Evolutionary conservation across 371 early-diverging fungal species (phyloP).

Genomic region (Mucor sp.): DNA sequence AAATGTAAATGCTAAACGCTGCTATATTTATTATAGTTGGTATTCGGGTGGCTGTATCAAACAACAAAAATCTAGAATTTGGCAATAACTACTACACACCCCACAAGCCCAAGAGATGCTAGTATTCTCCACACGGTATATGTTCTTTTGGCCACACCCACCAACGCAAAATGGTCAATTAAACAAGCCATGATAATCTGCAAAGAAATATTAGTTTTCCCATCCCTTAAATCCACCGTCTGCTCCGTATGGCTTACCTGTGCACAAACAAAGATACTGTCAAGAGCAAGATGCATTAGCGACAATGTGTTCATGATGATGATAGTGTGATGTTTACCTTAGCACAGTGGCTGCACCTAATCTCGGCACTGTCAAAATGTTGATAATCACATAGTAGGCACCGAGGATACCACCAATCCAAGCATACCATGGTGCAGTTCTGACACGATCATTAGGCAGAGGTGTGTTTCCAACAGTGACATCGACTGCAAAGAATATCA

Average conservation of each 20-base stretch:
- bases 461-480: conserved; percentile 23
- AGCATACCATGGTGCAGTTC: conserved; percentile 34
- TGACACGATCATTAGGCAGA: conserved; percentile 20
- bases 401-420: conserved; percentile 51
- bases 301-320: neutral
- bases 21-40: neutral
- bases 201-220: neutral
- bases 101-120: conserved; percentile 51
- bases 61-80: conserved; percentile 9
- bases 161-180: conserved; percentile 49
- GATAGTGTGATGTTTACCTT: neutral
- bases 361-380: conserved; percentile 49
- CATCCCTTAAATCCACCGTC: too few species aligned
- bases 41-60: neutral
- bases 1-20: neutral
- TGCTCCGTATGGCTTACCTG: conserved; percentile 25
- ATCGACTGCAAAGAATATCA: conserved; percentile 35
- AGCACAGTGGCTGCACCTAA: conserved; percentile 51
- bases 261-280: conserved; percentile 53
- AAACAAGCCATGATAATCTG: conserved; percentile 49
- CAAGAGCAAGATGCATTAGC: neutral
- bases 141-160: conserved; percentile 40
- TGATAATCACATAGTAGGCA: conserved; percentile 53
- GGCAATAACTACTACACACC: conserved; percentile 51
- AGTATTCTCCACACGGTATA: conserved; percentile 54